Conservation (phyloP, 164 flowering plant species). For the Nelumbo lutea region DNA sequence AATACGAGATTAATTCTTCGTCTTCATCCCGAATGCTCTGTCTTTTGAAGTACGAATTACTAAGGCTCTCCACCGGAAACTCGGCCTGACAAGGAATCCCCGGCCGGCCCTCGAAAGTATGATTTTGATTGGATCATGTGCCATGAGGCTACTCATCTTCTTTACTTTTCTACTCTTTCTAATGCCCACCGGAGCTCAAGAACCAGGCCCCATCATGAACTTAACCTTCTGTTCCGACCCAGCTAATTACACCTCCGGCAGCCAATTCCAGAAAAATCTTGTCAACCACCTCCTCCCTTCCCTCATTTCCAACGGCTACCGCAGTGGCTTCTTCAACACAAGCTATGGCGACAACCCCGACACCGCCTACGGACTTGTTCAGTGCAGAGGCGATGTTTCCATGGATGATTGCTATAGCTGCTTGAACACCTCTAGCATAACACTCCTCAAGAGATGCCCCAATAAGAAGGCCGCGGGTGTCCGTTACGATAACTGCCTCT, state of each 20-base stretch:
- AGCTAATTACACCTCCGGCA: background rate
- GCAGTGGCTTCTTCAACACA: background rate
- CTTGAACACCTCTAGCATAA: background rate
- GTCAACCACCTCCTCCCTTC: background rate
- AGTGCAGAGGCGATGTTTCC: background rate
- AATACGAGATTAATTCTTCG: no score
- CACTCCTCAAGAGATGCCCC: background rate
- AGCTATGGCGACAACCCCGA: background rate
- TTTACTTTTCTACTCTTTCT: no score
- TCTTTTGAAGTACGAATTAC: no score
- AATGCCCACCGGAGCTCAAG: no score
- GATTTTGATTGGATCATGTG: no score
- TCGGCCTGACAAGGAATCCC: no score
- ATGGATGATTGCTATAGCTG: background rate
- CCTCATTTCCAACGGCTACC: background rate
- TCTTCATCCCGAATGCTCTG: no score
- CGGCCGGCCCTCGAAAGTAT: no score
- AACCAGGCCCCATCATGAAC: no score
- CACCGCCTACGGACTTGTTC: background rate
- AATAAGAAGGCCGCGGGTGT: background rate
- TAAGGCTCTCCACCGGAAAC: no score
- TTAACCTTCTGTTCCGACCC: background rate
- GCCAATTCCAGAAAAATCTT: background rate
- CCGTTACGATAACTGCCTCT: background rate
- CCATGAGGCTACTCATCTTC: no score